A percentile compares a stretch with the other conserved stretches of the same genome.
Evolutionary conservation across 2,329 filamentous ascomycete genomes (phyloP).

Genomic region (Stagonosporopsis chrysanthemi): DNA sequence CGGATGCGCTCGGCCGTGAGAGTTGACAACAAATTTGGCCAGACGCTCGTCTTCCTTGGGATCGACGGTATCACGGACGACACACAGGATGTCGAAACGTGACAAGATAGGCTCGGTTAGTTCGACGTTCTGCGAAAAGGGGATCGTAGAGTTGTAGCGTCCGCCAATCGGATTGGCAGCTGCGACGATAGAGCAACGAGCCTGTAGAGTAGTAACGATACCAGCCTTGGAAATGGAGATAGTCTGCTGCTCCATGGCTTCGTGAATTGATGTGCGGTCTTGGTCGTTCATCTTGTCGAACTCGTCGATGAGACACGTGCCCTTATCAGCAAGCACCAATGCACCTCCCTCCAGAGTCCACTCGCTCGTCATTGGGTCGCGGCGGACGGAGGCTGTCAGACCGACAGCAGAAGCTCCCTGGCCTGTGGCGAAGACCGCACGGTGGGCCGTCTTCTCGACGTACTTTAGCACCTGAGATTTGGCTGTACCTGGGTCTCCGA

Average conservation of each 20-base stretch:
- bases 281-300: conserved; percentile 99
- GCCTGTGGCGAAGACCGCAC: conserved; percentile 96
- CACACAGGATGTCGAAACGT: conserved; percentile 96
- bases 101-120: conserved; percentile 96
- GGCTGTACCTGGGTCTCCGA: conserved; percentile 96
- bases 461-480: conserved; percentile 99
- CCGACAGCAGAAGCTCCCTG: conserved; percentile 97
- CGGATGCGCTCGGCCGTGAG: conserved; percentile 89
- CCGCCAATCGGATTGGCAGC: conserved; percentile 96
- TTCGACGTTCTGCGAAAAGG: conserved; percentile 95
- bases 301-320: conserved; percentile 95
- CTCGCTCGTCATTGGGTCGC: conserved; percentile 92
- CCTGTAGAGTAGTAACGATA: conserved; percentile 96
- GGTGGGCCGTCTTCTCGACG: conserved; percentile 94
- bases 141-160: conserved; percentile 94
- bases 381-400: conserved; percentile 94
- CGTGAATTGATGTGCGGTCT: conserved; percentile 96
- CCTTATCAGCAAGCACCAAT: conserved; percentile 90
- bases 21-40: conserved; percentile 92
- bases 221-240: conserved; percentile 99
- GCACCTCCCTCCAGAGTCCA: conserved; percentile 98
- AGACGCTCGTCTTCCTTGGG: conserved; percentile 90
- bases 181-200: conserved; percentile 93
- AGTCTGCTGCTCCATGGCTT: conserved; percentile 99
- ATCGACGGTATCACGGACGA: conserved; percentile 94